phyloP scores from a whole-genome alignment of 2,329 filamentous ascomycete genomes.

The Rugonectria rugulosa region DNA sequence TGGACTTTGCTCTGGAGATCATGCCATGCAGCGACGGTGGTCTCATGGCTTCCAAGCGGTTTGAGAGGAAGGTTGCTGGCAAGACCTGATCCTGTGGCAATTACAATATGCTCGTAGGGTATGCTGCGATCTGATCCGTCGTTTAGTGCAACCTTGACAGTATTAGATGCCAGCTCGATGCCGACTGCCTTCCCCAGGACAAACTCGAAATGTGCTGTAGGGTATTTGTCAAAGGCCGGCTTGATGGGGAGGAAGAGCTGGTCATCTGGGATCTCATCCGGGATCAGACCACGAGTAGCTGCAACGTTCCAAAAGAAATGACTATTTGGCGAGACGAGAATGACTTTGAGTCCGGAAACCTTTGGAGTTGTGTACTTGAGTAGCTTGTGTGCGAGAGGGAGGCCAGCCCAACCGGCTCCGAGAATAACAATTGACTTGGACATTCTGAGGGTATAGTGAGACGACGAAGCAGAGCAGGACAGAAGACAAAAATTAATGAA shows the following conservation, averaged over 20 bases:
- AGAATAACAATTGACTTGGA: constrained; percentile 60
- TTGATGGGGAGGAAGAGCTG: constrained; percentile 56
- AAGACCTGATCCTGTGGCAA: constrained; percentile 60
- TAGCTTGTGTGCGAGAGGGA: constrained; percentile 59
- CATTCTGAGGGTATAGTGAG: constrained; percentile 46
- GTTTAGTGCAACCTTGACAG: constrained; percentile 46
- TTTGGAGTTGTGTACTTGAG: constrained; percentile 56
- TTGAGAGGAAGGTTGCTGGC: constrained; percentile 56
- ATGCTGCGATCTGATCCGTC: constrained; percentile 44
- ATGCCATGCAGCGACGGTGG: constrained; percentile 47
- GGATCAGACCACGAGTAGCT: constrained; percentile 61
- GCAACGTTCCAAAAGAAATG: constrained; percentile 66
- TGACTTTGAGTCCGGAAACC: constrained; percentile 54
- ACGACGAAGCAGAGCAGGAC: too few relatives aligned
- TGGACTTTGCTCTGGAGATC: constrained; percentile 35
- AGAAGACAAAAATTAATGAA: too few relatives aligned
- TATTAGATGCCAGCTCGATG: constrained; percentile 44
- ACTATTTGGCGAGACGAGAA: constrained; percentile 61
- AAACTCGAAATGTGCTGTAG: constrained; percentile 54
- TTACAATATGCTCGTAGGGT: constrained; percentile 59
- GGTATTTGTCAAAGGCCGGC: constrained; percentile 55
- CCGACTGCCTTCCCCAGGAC: constrained; percentile 54
- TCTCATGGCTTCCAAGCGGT: constrained; percentile 53
- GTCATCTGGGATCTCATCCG: constrained; percentile 55
- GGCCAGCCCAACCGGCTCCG: constrained; percentile 59